Evolutionary conservation across 1,284 basidiomycete genomes (phyloP).

Genomic region (Moesziomyces parantarcticus): DNA sequence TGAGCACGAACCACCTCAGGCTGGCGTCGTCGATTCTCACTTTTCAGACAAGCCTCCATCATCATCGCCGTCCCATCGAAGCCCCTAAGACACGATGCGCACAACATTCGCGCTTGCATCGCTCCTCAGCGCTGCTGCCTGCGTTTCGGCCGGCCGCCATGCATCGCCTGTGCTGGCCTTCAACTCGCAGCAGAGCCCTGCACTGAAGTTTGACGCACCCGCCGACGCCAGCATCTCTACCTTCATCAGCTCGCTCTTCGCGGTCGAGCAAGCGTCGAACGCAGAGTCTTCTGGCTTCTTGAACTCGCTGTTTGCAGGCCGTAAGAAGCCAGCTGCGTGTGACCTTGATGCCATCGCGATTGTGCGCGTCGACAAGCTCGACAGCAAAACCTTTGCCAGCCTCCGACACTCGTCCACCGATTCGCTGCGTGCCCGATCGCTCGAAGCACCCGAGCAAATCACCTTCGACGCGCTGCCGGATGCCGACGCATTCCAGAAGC

Average conservation of each 20-base stretch:
- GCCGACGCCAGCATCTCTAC: constrained; percentile 14
- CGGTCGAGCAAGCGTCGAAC: constrained; percentile 17
- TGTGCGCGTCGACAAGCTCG: constrained; percentile 23
- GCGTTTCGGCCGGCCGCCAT: constrained; percentile 25
- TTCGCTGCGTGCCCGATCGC: constrained; percentile 32
- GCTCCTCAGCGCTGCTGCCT: constrained; percentile 23
- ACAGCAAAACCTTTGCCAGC: constrained; percentile 21
- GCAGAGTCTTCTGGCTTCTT: constrained; percentile 16
- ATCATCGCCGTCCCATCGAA: not conserved
- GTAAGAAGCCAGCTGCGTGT: constrained; percentile 20
- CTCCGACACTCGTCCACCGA: constrained; percentile 28
- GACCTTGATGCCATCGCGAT: constrained; percentile 24
- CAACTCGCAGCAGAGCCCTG: constrained; percentile 28
- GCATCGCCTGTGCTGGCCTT: constrained; percentile 34
- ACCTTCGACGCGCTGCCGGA: constrained; percentile 22
- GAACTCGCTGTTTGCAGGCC: constrained; percentile 21
- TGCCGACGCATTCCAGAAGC: not conserved
- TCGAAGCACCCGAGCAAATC: constrained; percentile 43
- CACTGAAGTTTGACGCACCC: constrained; percentile 17
- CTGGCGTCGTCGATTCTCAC: not conserved
- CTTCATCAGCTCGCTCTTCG: constrained; percentile 30
- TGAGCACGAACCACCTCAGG: not conserved
- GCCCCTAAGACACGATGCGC: constrained; percentile 16
- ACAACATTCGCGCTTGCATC: constrained; percentile 24
- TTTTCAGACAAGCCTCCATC: no score